Conservation (phyloP, 1,139 yeast species). For the Pneumocystis oryctolagi region DNA sequence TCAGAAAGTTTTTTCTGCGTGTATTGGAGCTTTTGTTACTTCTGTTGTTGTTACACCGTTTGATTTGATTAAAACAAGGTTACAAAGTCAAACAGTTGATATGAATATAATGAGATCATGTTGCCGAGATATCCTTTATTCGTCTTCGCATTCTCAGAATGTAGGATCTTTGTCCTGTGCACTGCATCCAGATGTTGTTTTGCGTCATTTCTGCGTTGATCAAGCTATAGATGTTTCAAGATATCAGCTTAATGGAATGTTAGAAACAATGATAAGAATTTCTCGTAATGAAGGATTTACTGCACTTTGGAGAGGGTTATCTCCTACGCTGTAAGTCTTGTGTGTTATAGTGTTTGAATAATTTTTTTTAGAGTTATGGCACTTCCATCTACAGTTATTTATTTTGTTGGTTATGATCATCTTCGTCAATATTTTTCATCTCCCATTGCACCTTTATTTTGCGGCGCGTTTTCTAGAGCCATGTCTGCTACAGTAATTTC, state of each 20-base stretch:
- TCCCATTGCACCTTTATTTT: constrained; percentile 53
- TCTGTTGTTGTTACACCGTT: constrained; percentile 12
- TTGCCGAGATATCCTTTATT: constrained; percentile 4
- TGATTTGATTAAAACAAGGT: constrained; percentile 14
- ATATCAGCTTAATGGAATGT: constrained; percentile 36
- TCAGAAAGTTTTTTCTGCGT: constrained; percentile 4
- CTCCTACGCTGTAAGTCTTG: constrained; percentile 39
- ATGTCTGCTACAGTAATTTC: constrained; percentile 75
- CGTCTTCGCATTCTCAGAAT: constrained; percentile 1
- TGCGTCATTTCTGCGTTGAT: neutral
- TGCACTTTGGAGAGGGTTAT: constrained; percentile 81
- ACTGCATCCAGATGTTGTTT: neutral
- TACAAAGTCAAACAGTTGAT: constrained; percentile 11
- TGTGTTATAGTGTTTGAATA: neutral
- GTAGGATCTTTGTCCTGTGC: neutral
- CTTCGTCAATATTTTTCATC: constrained; percentile 27
- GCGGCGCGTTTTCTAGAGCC: constrained; percentile 76
- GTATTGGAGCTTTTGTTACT: constrained; percentile 5
- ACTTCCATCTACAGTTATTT: constrained; percentile 81
- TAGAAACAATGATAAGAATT: constrained; percentile 57
- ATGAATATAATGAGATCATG: constrained; percentile 3
- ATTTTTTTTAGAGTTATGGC: constrained; percentile 44
- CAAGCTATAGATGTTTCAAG: neutral
- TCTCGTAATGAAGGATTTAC: constrained; percentile 54
- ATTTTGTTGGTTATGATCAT: constrained; percentile 85